These are phyloP conservation scores for Epichloe sp. DNA, from an alignment of 2,329 filamentous ascomycete genomes.

Conservation along the genomic window DNA sequence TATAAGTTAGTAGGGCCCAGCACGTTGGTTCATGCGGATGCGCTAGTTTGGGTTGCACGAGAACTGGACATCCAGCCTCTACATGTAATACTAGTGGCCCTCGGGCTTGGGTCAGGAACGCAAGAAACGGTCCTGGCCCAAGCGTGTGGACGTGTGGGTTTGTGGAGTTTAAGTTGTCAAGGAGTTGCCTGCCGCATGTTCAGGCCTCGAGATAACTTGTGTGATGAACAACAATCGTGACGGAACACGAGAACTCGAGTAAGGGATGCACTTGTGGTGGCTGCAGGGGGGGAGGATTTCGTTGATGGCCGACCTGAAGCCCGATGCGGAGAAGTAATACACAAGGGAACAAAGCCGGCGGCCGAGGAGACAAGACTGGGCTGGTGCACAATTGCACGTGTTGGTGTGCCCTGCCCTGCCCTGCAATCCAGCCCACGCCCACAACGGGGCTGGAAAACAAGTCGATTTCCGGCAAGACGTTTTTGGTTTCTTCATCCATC, in stretches of 20 bases:
- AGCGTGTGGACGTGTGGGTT: background rate
- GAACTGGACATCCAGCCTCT: constrained; percentile 1
- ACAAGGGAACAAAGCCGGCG: too few species aligned
- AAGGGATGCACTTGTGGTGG: too few species aligned
- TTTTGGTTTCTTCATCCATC: background rate
- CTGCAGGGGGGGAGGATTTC: too few species aligned
- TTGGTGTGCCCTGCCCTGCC: background rate
- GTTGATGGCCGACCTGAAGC: too few species aligned
- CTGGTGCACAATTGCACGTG: background rate
- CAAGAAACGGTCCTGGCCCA: constrained; percentile 2
- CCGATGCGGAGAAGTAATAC: background rate
- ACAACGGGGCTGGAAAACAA: background rate
- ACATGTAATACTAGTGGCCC: background rate
- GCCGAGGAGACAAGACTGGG: too few species aligned
- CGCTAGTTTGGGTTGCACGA: constrained; percentile 7
- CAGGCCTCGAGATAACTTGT: too few species aligned
- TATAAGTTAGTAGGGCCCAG: constrained; percentile 1
- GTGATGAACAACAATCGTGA: too few species aligned
- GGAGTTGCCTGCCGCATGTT: background rate
- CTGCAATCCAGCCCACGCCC: background rate
- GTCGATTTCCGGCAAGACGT: background rate
- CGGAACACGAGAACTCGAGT: too few species aligned
- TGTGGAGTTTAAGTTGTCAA: background rate
- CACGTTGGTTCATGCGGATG: constrained; percentile 5
- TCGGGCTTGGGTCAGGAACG: background rate